A percentile compares a stretch with the other conserved stretches of the same genome.
Evolutionary conservation across 352 stramenopile species (phyloP).

Genomic region (Phytophthora syringae): DNA sequence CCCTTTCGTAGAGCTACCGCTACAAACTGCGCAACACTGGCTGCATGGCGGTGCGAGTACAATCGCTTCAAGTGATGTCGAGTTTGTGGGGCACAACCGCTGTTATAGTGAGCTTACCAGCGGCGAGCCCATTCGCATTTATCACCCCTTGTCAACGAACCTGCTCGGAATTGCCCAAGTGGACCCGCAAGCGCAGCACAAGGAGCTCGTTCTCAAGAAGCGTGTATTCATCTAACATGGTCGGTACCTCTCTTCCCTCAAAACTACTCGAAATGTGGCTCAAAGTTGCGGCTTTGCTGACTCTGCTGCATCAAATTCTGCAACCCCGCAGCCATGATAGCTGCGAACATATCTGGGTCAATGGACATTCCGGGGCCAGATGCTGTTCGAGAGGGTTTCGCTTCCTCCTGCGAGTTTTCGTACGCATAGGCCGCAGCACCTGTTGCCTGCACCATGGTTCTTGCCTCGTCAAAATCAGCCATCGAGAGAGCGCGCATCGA

Average conservation of each 20-base stretch:
- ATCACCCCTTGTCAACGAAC: constrained; percentile 32
- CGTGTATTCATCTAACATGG: constrained; percentile 68
- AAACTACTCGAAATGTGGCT: constrained; percentile 40
- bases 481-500: constrained; percentile 79
- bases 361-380: constrained; percentile 52
- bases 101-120: constrained; percentile 37
- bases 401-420: constrained; percentile 59
- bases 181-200: constrained; percentile 33
- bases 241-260: constrained; percentile 17
- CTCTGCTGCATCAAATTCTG: constrained; percentile 85
- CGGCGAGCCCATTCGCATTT: constrained; percentile 61
- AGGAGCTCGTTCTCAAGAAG: constrained; percentile 62
- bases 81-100: constrained; percentile 16
- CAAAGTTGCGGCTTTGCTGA: constrained; percentile 39
- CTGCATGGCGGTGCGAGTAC: constrained; percentile 50
- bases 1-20: constrained; percentile 45
- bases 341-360: constrained; percentile 84
- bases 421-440: constrained; percentile 85
- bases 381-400: constrained; percentile 20
- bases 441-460: constrained; percentile 87
- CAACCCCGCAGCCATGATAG: constrained; percentile 82
- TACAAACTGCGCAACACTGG: constrained; percentile 47
- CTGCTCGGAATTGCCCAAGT: constrained; percentile 72
- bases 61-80: constrained; percentile 41
- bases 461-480: constrained; percentile 85